A percentile compares a stretch with the other conserved stretches of the same genome.
phyloP scores from a whole-genome alignment of 1,284 basidiomycete genomes.

The Apiotrichum sp. region DNA sequence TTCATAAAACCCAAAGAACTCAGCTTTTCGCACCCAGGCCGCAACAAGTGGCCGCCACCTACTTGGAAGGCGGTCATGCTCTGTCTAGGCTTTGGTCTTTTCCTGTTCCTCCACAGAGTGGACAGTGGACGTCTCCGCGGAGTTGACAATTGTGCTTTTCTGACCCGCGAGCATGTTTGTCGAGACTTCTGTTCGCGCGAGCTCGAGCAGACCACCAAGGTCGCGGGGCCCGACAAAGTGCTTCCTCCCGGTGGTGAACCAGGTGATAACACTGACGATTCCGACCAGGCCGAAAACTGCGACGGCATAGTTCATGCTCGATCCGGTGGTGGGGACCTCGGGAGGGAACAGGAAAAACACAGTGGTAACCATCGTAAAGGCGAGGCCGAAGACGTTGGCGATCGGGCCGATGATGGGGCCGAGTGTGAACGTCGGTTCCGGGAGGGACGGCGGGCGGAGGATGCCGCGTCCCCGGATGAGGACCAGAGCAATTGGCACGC shows the following conservation, averaged over 20 bases:
- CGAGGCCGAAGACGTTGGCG: slow-evolving; percentile 41
- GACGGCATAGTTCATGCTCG: slow-evolving; percentile 49
- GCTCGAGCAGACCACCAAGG: slow-evolving; percentile 18
- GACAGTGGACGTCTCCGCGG: no score
- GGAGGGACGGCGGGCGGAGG: slow-evolving; percentile 38
- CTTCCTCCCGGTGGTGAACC: slow-evolving; percentile 42
- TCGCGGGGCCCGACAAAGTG: slow-evolving; percentile 45
- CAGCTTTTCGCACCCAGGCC: no score
- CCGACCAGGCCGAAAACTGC: slow-evolving; percentile 39
- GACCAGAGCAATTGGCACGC: slow-evolving; percentile 45
- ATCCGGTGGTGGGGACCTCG: slow-evolving; percentile 41
- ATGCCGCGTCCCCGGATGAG: slow-evolving; percentile 45
- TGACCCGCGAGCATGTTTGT: background rate
- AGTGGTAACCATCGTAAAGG: slow-evolving; percentile 47
- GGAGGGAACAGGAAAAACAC: slow-evolving; percentile 53
- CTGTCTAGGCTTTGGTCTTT: no score
- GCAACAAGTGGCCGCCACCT: no score
- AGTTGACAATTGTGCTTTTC: no score
- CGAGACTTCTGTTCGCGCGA: background rate
- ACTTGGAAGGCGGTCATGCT: no score
- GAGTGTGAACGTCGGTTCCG: slow-evolving; percentile 33
- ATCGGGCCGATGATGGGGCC: slow-evolving; percentile 37
- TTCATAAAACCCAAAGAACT: no score
- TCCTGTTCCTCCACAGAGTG: no score
- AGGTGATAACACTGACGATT: slow-evolving; percentile 38